Percentiles rank a stretch among this genome's conserved stretches.
These are phyloP conservation scores for Monosporascus sp. DNA, from an alignment of 2,329 filamentous ascomycete genomes.

Conservation along the genomic window DNA sequence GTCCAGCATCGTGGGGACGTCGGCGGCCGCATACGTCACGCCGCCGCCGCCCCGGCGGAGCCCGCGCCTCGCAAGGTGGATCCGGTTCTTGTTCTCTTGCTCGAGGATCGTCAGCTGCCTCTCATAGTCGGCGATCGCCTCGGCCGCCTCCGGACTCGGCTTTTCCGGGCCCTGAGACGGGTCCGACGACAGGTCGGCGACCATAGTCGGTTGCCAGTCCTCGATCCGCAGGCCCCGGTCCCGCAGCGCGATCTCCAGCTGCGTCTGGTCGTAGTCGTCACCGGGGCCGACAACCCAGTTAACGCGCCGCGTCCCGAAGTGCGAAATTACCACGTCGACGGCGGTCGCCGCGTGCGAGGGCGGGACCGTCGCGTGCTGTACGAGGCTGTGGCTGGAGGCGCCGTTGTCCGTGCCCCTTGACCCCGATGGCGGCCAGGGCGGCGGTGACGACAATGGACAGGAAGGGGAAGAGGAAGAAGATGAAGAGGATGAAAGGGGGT, in stretches of 20 bases:
- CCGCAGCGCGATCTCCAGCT: constrained; percentile 10
- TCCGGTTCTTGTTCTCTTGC: constrained; percentile 56
- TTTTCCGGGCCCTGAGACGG: background rate
- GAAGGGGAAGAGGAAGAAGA: background rate
- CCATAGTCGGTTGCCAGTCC: constrained; percentile 10
- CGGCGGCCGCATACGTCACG: too few relatives aligned
- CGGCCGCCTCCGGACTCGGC: background rate
- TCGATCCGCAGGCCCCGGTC: constrained; percentile 4
- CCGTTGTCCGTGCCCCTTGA: background rate
- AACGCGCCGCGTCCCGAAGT: constrained; percentile 6
- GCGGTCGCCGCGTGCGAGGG: constrained; percentile 1
- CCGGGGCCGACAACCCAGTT: constrained; percentile 14
- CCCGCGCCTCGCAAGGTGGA: constrained; percentile 16
- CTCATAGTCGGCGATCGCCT: constrained; percentile 51
- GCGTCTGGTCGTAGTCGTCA: constrained; percentile 4
- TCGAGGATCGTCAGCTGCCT: constrained; percentile 59
- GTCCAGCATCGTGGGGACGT: too few relatives aligned
- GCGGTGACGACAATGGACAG: too few relatives aligned
- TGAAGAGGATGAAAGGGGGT: background rate
- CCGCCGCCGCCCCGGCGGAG: too few relatives aligned
- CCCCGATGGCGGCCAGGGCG: too few relatives aligned
- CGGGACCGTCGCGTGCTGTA: constrained; percentile 11
- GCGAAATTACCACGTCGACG: constrained; percentile 6
- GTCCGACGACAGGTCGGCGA: constrained; percentile 3
- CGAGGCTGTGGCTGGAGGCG: constrained; percentile 7